phyloP scores from a whole-genome alignment of 805 yeast species.

The Metschnikowia cerradonensis region DNA sequence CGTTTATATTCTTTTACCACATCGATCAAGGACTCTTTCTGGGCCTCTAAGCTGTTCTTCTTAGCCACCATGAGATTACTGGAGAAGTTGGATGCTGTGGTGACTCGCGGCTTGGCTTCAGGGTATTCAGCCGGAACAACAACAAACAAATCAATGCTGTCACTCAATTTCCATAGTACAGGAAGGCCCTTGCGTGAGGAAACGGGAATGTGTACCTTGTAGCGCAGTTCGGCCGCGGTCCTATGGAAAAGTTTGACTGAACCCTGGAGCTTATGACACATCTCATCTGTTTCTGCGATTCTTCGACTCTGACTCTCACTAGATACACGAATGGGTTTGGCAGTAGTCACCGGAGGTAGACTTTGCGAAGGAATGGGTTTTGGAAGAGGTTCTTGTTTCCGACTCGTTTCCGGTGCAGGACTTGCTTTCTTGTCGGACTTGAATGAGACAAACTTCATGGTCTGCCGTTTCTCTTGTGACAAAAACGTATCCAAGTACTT shows the following conservation, averaged over 20 bases:
- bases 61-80: slow-evolving; percentile 26
- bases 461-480: slow-evolving; percentile 54
- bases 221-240: slow-evolving; percentile 23
- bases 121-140: slow-evolving; percentile 35
- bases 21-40: slow-evolving; percentile 14
- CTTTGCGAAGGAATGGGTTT: slow-evolving; percentile 1
- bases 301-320: background rate
- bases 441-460: slow-evolving; percentile 55
- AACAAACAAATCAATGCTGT: slow-evolving; percentile 29
- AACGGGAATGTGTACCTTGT: slow-evolving; percentile 32
- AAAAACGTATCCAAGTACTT: slow-evolving; percentile 55
- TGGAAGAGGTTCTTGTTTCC: background rate
- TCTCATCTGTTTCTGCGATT: slow-evolving; percentile 18
- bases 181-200: slow-evolving; percentile 20
- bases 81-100: slow-evolving; percentile 29
- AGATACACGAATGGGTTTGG: background rate
- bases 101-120: slow-evolving; percentile 17
- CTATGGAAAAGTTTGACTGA: slow-evolving; percentile 26
- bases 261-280: slow-evolving; percentile 25
- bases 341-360: background rate
- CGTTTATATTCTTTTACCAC: slow-evolving; percentile 23
- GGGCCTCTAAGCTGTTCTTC: slow-evolving; percentile 11
- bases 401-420: background rate
- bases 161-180: slow-evolving; percentile 24
- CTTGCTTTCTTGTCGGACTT: background rate